Percentiles rank a stretch among this genome's conserved stretches.
Conservation (phyloP, 345 rosid species). For the Acer negundo region DNA sequence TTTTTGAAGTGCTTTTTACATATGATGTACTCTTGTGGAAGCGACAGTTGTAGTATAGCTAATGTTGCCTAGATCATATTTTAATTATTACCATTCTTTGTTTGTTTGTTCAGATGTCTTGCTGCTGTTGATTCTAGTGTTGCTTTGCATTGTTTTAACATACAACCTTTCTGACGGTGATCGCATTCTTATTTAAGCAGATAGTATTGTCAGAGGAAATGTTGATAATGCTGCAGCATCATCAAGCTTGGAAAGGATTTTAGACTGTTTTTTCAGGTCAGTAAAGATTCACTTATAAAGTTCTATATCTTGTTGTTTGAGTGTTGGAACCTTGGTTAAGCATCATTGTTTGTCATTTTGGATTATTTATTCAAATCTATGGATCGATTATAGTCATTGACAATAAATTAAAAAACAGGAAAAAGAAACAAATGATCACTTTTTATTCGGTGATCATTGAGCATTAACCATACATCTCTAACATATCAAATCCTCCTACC, state of each 20-base stretch:
- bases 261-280: slow-evolving; percentile 53
- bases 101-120: slow-evolving; percentile 79
- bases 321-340: slow-evolving; percentile 40
- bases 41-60: slow-evolving; percentile 50
- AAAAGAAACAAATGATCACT: no score
- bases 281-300: neutral
- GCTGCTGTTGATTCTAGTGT: slow-evolving; percentile 53
- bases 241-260: slow-evolving; percentile 62
- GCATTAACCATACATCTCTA: no score
- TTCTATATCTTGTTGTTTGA: neutral
- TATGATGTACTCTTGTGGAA: slow-evolving; percentile 76
- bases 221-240: no score
- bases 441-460: neutral
- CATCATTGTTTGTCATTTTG: neutral
- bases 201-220: slow-evolving; percentile 58
- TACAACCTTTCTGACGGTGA: neutral
- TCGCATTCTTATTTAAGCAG: slow-evolving; percentile 28
- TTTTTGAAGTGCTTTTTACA: no score
- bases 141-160: slow-evolving; percentile 19
- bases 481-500: neutral
- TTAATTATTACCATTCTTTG: no score
- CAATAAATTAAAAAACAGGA: no score
- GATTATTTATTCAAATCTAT: neutral
- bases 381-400: no score
- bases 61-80: no score